Percentiles rank a stretch among this genome's conserved stretches.
Conservation (phyloP, 192 early-diverging fungal genomes). For the Podila clonocystis region DNA sequence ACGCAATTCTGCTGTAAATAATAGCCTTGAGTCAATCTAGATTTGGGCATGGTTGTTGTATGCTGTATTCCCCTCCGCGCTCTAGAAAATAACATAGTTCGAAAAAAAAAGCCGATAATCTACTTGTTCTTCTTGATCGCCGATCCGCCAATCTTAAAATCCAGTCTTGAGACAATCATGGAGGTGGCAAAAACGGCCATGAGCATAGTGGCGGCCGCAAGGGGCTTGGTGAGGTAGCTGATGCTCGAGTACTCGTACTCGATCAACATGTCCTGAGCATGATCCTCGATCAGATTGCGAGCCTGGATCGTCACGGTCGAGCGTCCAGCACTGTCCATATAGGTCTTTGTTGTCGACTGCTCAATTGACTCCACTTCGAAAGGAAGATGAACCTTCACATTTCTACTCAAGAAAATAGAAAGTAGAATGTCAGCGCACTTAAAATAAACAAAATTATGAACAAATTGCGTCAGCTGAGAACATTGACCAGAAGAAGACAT, state of each 20-base stretch:
- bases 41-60: too few relatives aligned
- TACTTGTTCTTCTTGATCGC: constrained; percentile 42
- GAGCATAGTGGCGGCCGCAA: constrained; percentile 59
- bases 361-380: constrained; percentile 66
- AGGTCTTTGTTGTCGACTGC: constrained; percentile 71
- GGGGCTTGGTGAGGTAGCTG: constrained; percentile 71
- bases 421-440: background rate
- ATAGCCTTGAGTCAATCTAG: too few relatives aligned
- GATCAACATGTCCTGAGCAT: constrained; percentile 60
- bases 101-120: background rate
- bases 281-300: constrained; percentile 79
- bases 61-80: too few relatives aligned
- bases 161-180: constrained; percentile 63
- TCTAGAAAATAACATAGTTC: too few relatives aligned
- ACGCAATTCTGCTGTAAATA: too few relatives aligned
- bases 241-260: constrained; percentile 60
- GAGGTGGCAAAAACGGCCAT: constrained; percentile 66
- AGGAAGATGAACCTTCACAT: constrained; percentile 72
- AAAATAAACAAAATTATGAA: too few relatives aligned
- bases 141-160: constrained; percentile 60
- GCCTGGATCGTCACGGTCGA: constrained; percentile 77
- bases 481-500: constrained; percentile 27
- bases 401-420: constrained; percentile 44
- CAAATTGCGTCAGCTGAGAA: background rate
- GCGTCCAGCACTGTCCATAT: constrained; percentile 94